Evolutionary conservation across 169 alveolate species (phyloP).

Genomic region (Cryptosporidium andersoni): DNA sequence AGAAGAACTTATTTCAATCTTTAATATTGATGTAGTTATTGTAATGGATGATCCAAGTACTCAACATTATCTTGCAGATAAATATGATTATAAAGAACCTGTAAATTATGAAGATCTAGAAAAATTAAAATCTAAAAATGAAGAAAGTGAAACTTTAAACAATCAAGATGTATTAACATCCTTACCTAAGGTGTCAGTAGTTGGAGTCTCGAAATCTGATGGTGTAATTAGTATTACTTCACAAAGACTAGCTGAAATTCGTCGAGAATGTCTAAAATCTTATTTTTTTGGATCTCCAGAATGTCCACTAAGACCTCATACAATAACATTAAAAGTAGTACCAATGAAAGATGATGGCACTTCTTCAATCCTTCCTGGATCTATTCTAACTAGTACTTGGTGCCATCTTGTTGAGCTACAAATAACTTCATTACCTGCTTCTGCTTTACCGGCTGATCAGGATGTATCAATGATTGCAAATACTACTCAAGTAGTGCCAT

Average conservation of each 20-base stretch:
- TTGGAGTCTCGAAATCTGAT: slow-evolving; percentile 66
- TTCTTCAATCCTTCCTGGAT: slow-evolving; percentile 14
- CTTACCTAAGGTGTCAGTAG: slow-evolving; percentile 53
- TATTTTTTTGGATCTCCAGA: slow-evolving; percentile 66
- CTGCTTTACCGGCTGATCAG: slow-evolving; percentile 69
- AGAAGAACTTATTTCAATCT: slow-evolving; percentile 79
- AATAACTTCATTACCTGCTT: slow-evolving; percentile 61
- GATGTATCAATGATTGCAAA: slow-evolving; percentile 68
- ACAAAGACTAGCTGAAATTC: slow-evolving; percentile 52
- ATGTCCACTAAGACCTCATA: slow-evolving; percentile 64
- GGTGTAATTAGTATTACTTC: slow-evolving; percentile 69
- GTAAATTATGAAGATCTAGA: slow-evolving; percentile 43
- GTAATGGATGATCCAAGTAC: slow-evolving; percentile 82
- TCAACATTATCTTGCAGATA: slow-evolving; percentile 50
- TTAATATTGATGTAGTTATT: slow-evolving; percentile 79
- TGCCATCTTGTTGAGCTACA: slow-evolving; percentile 69
- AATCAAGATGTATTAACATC: not conserved
- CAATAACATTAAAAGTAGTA: slow-evolving; percentile 44
- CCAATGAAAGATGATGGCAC: slow-evolving; percentile 63
- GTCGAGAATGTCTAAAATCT: slow-evolving; percentile 53
- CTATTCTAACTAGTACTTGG: slow-evolving; percentile 59
- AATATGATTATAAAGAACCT: slow-evolving; percentile 57
- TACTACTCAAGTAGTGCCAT: slow-evolving; percentile 49
- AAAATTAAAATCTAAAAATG: slow-evolving; percentile 1
- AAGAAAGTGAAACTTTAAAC: not conserved